Conservation (phyloP, 1,284 basidiomycete species). For the Trichosporon sp. region DNA sequence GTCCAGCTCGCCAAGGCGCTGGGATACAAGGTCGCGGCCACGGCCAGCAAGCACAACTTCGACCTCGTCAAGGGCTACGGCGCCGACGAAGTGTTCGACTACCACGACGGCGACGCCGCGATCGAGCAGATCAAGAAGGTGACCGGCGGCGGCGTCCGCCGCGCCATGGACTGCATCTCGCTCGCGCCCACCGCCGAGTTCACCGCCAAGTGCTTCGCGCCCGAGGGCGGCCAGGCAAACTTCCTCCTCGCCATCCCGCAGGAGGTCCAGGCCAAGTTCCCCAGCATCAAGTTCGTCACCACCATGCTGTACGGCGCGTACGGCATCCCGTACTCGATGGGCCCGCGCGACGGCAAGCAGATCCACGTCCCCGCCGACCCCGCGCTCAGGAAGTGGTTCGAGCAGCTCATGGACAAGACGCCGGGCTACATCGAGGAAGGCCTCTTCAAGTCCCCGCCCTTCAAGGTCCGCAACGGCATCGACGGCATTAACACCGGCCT, state of each 20-base stretch:
- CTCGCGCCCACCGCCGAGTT: conserved; percentile 29
- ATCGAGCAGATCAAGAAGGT: conserved; percentile 30
- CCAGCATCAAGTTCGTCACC: conserved; percentile 28
- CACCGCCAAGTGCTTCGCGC: conserved; percentile 28
- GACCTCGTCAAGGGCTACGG: conserved; percentile 51
- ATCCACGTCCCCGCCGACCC: conserved; percentile 22
- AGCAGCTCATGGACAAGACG: conserved; percentile 22
- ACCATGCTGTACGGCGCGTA: conserved; percentile 39
- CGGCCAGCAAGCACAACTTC: conserved; percentile 50
- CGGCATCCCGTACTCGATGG: conserved; percentile 21
- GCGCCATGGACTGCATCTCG: conserved; percentile 40
- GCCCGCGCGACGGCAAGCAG: conserved; percentile 20
- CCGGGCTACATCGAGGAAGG: conserved; percentile 25
- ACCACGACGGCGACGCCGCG: conserved; percentile 27
- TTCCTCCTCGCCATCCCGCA: conserved; percentile 25
- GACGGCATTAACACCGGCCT: conserved; percentile 30
- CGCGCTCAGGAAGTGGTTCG: conserved; percentile 27
- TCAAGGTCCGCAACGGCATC: conserved; percentile 27
- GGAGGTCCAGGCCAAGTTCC: conserved; percentile 20
- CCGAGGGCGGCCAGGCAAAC: conserved; percentile 31
- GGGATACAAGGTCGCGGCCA: conserved; percentile 52
- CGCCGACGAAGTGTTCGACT: conserved; percentile 47
- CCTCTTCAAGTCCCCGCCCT: conserved; percentile 32
- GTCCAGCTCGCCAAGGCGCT: conserved; percentile 52
- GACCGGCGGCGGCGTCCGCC: conserved; percentile 32